phyloP scores from a whole-genome alignment of 805 yeast genomes.

The Monosporozyma servazzii region DNA sequence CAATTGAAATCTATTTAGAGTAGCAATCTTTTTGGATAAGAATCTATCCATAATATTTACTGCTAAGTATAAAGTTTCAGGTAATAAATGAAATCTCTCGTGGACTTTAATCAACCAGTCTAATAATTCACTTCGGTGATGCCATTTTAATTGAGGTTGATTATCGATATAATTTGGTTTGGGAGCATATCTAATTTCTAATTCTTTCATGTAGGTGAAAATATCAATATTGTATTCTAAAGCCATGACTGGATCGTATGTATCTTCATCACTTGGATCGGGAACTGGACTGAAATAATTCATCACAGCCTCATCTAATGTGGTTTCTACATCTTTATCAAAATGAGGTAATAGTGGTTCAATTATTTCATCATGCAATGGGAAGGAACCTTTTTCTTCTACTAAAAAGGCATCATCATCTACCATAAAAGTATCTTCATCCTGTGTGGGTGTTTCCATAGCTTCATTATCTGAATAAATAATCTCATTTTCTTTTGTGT shows the following conservation, averaged over 20 bases:
- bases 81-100: conserved; percentile 67
- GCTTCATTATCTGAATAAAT: neutral
- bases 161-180: conserved; percentile 68
- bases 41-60: conserved; percentile 85
- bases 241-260: conserved; percentile 71
- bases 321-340: neutral
- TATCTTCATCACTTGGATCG: conserved; percentile 65
- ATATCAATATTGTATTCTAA: conserved; percentile 74
- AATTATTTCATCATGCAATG: neutral
- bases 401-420: neutral
- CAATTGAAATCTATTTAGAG: conserved; percentile 72
- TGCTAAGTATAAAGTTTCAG: conserved; percentile 78
- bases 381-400: conserved; percentile 10
- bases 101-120: conserved; percentile 95
- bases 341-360: conserved; percentile 2
- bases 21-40: conserved; percentile 63
- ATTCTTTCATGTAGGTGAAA: conserved; percentile 57
- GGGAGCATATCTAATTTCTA: conserved; percentile 65
- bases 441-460: neutral
- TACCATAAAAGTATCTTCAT: neutral
- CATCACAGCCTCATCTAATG: conserved; percentile 2
- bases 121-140: conserved; percentile 67
- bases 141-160: conserved; percentile 84
- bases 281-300: neutral
- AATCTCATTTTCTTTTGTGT: neutral